Evolutionary conservation across 2,329 filamentous ascomycete species (phyloP).

Genomic region (Juglanconis sp.): DNA sequence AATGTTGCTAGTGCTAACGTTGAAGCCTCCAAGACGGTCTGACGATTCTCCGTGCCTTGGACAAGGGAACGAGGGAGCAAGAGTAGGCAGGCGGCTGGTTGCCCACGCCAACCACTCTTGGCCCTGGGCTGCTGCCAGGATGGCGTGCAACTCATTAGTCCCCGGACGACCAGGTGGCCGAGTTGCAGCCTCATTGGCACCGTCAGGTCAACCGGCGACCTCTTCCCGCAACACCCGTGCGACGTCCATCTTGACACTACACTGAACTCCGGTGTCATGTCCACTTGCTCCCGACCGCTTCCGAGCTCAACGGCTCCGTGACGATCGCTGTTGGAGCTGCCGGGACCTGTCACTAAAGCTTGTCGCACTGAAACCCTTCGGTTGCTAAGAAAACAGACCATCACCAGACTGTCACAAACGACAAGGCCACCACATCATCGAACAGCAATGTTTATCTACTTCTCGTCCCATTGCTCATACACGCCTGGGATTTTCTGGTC

Average conservation of each 20-base stretch:
- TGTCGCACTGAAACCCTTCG: neutral
- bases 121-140: no score
- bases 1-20: slow-evolving; percentile 9
- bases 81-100: neutral
- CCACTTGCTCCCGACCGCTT: no score
- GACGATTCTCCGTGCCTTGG: neutral
- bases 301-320: no score
- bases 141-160: no score
- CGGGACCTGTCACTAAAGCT: no score
- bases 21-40: slow-evolving; percentile 7
- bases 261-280: no score
- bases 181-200: no score
- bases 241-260: no score
- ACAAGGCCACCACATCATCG: neutral
- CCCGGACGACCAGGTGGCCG: no score
- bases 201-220: no score
- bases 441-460: neutral
- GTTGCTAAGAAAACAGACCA: neutral
- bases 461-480: slow-evolving; percentile 8
- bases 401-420: neutral
- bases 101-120: neutral
- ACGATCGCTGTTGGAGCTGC: no score
- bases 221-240: no score
- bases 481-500: neutral
- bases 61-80: neutral